Evolutionary conservation across 306 rosid genomes (phyloP), one percentile per base, ranked within the genome.

Genomic region (Sindora glabra): DNA sequence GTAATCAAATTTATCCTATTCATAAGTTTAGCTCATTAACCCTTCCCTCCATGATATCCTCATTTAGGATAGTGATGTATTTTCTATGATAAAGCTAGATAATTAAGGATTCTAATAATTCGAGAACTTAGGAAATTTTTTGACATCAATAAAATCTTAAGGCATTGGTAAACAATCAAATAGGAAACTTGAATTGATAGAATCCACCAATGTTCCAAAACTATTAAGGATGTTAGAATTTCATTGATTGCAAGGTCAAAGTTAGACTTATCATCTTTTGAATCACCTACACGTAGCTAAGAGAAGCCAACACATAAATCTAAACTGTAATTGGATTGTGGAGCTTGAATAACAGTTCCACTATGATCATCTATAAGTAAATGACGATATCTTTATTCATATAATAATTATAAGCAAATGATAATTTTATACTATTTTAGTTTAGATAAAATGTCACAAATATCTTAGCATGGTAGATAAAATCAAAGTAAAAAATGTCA

Each of bases 41-140:
- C 85, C 91, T 56, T 87, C 96, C 64, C 83, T 79, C 96, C 95
- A 87, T 9, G 97, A 87, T 73, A 77, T 77, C 69, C 85, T 82
- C 79, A 74, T 70, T 52, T 82, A 81, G 38, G 90, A 84, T 66
- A 72, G 81, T 19, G 82, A 78, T 15, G 55, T 65, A 39, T 59
- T 73, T 48, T 62, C 88, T 19, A 64, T 36, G 19, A 84, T 78
- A 70, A 76, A 74, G 65, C 70, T n/a, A n/a, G n/a, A 80, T 51
- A 71, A 69, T 84, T 86, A 72, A 48, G 84, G 81, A 24, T 60
- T 70, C 46, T 32, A 81, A 62, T 72, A 81, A 54, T 79, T 76
- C 50, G 75, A 67, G 46, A 68, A 23, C 30, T 71, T 82, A 2
- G 80, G 92, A 64, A 81, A 78, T 54, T 67, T 79, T 45, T 53